A percentile compares a stretch with the other conserved stretches of the same genome.
Conservation (phyloP, 441 rosid genomes). For the Sinapis alba region DNA sequence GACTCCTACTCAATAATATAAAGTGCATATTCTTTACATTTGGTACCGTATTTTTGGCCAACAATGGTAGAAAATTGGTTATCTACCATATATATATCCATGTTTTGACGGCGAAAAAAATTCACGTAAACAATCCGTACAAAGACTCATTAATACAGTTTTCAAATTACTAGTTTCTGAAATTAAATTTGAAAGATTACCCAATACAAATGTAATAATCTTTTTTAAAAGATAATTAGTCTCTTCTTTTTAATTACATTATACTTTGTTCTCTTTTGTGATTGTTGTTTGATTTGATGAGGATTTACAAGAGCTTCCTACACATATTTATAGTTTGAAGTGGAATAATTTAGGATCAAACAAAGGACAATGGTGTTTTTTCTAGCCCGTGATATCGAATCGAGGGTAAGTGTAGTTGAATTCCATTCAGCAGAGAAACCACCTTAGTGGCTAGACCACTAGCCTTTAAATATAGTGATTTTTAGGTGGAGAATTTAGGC, state of each 20-base stretch:
- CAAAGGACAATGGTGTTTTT: not conserved
- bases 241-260: not conserved
- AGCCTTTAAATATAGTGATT: not conserved
- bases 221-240: not conserved
- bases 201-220: not conserved
- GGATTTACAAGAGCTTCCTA: not conserved
- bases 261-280: not conserved
- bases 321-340: not conserved
- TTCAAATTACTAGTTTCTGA: too few species aligned
- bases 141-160: too few species aligned
- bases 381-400: not conserved
- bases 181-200: not conserved
- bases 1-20: not conserved
- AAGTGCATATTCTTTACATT: not conserved
- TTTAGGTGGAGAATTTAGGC: slow-evolving; percentile 33
- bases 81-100: not conserved
- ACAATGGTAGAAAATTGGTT: not conserved
- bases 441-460: slow-evolving; percentile 23
- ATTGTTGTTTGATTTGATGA: slow-evolving; percentile 14
- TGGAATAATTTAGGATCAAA: not conserved
- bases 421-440: slow-evolving; percentile 13
- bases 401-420: not conserved
- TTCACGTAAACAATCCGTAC: not conserved
- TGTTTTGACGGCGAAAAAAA: not conserved
- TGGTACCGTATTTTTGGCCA: not conserved